A percentile compares a stretch with the other conserved stretches of the same genome.
Evolutionary conservation across 805 yeast species (phyloP).

Genomic region (Ogataea paraovalis): DNA sequence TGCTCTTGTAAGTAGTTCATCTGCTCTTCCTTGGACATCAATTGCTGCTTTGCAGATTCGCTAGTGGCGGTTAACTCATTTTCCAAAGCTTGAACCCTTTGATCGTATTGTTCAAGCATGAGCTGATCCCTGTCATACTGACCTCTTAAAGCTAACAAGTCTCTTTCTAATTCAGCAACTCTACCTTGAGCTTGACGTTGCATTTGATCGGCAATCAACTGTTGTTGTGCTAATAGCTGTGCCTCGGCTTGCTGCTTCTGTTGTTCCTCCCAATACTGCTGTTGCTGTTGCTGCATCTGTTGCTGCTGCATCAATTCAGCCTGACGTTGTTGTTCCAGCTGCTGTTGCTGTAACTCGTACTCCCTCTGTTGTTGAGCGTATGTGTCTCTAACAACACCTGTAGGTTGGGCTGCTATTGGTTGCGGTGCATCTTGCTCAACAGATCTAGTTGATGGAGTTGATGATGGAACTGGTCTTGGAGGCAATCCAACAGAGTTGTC

Average conservation of each 20-base stretch:
- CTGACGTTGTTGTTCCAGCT: conserved; percentile 59
- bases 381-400: conserved; percentile 42
- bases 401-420: conserved; percentile 50
- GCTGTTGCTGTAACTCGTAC: conserved; percentile 54
- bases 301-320: conserved; percentile 64
- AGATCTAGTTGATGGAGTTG: conserved; percentile 27
- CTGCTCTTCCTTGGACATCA: conserved; percentile 73
- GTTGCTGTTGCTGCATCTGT: conserved; percentile 64
- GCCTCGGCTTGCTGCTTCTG: conserved; percentile 65
- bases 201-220: conserved; percentile 59
- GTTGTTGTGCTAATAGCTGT: conserved; percentile 69
- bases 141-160: conserved; percentile 64
- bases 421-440: conserved; percentile 36
- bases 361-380: conserved; percentile 47
- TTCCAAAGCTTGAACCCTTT: conserved; percentile 78
- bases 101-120: conserved; percentile 81
- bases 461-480: conserved; percentile 31
- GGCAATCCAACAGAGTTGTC: neutral
- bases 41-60: conserved; percentile 64
- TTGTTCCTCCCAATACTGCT: conserved; percentile 69
- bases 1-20: conserved; percentile 68
- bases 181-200: conserved; percentile 74
- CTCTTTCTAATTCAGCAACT: conserved; percentile 78
- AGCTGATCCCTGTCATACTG: conserved; percentile 85
- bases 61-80: conserved; percentile 59